A percentile compares a stretch with the other conserved stretches of the same genome.
Conservation (phyloP, 768 basidiomycete genomes). For the Leccinellum rugosiceps region DNA sequence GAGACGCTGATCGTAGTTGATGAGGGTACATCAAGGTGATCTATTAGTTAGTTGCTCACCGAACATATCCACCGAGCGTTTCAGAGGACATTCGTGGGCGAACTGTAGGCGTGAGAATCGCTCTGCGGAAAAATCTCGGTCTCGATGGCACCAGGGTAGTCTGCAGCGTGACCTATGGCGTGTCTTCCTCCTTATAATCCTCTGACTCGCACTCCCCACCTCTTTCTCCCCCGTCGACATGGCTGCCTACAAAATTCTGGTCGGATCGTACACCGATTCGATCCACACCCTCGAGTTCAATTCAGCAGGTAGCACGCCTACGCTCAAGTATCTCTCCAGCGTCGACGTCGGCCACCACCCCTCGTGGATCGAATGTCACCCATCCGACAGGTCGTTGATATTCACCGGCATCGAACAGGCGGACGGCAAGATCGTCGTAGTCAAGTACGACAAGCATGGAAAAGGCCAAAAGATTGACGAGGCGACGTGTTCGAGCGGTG, state of each 20-base stretch:
- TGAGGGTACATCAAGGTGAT: neutral
- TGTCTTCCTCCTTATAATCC: no score
- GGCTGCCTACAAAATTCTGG: constrained; percentile 43
- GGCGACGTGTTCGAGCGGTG: constrained; percentile 45
- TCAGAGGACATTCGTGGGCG: no score
- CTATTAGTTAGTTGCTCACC: neutral
- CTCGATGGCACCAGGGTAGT: no score
- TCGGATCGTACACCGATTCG: constrained; percentile 61
- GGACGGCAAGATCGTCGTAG: constrained; percentile 59
- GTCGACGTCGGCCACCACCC: constrained; percentile 59
- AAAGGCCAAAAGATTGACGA: constrained; percentile 42
- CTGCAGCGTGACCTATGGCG: no score
- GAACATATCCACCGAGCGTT: neutral
- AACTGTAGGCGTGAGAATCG: no score
- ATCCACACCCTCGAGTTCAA: constrained; percentile 67
- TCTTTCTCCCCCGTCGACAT: constrained; percentile 7
- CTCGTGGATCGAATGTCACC: constrained; percentile 72
- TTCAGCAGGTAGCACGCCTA: constrained; percentile 46
- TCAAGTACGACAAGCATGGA: constrained; percentile 56
- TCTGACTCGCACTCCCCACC: no score
- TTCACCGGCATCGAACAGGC: constrained; percentile 65
- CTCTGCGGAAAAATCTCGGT: no score
- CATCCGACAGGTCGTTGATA: constrained; percentile 52
- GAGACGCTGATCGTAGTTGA: neutral
- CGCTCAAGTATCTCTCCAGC: constrained; percentile 44